These are phyloP conservation scores for Ophiostoma sp. DNA, from an alignment of 2,329 filamentous ascomycete species.

Conservation along the genomic window DNA sequence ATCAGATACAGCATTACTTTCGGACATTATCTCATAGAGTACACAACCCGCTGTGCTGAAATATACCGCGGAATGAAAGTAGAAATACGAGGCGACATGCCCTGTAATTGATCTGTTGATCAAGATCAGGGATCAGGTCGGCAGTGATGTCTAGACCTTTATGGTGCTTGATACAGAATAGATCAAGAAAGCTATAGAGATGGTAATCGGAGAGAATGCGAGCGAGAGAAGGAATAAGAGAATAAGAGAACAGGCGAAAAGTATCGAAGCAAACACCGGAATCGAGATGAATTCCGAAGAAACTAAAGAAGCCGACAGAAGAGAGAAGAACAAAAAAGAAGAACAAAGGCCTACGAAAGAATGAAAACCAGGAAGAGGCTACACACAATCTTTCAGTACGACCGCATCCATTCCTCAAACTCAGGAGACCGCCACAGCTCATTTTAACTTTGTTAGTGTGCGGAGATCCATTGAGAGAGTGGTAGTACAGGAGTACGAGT, in stretches of 20 bases:
- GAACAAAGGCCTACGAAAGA: not conserved
- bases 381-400: not conserved
- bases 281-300: not conserved
- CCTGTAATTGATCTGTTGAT: slow-evolving; percentile 1
- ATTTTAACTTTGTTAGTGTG: slow-evolving; percentile 5
- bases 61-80: not conserved
- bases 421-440: slow-evolving; percentile 6
- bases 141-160: not conserved
- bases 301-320: not conserved
- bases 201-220: not conserved
- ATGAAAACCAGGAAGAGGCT: not conserved
- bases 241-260: not conserved
- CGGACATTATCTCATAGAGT: slow-evolving; percentile 8
- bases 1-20: not conserved
- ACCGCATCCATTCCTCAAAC: not conserved
- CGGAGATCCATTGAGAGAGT: not conserved
- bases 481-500: not conserved
- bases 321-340: not conserved
- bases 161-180: not conserved
- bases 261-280: no score
- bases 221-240: no score
- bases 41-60: not conserved
- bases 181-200: not conserved
- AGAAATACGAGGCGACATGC: slow-evolving; percentile 3
- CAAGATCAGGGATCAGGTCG: not conserved